Conservation (phyloP, 768 basidiomycete species). For the Pholiota molesta region DNA sequence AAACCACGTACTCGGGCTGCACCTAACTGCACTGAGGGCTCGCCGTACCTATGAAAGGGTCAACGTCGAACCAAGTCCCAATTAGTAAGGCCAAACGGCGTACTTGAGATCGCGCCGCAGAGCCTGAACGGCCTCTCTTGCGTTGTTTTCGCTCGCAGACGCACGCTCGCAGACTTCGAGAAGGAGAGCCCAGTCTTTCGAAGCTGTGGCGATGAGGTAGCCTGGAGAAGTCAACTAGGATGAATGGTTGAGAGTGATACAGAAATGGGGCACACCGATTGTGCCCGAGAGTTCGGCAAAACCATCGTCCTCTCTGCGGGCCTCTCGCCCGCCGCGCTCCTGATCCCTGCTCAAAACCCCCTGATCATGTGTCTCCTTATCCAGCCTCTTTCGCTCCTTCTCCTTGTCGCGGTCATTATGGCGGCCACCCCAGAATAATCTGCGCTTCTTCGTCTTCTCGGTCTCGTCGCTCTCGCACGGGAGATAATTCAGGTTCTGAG, state of each 20-base stretch:
- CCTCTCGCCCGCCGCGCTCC: conserved; percentile 28
- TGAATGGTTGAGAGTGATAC: background rate
- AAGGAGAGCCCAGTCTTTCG: conserved; percentile 82
- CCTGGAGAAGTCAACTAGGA: conserved; percentile 40
- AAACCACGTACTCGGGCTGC: conserved; percentile 64
- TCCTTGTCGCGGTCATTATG: conserved; percentile 37
- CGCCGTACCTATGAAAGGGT: conserved; percentile 57
- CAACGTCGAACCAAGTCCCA: conserved; percentile 8
- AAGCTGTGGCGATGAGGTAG: conserved; percentile 73
- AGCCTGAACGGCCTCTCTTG: conserved; percentile 84
- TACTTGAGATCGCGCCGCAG: conserved; percentile 87
- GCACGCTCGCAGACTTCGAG: conserved; percentile 87
- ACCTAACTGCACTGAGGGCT: conserved; percentile 73
- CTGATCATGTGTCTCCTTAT: conserved; percentile 21
- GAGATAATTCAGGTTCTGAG: conserved; percentile 27
- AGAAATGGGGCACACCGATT: conserved; percentile 54
- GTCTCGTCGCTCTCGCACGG: conserved; percentile 19
- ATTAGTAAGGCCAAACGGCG: conserved; percentile 12
- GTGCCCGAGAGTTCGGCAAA: conserved; percentile 64
- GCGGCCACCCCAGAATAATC: conserved; percentile 49
- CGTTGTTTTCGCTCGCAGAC: conserved; percentile 67
- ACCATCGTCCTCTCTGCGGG: conserved; percentile 35
- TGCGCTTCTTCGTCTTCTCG: conserved; percentile 54
- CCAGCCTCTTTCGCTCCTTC: conserved; percentile 41
- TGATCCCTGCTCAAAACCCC: conserved; percentile 28